phyloP scores from a whole-genome alignment of 352 stramenopile genomes.

The Blastocystis sp. region DNA sequence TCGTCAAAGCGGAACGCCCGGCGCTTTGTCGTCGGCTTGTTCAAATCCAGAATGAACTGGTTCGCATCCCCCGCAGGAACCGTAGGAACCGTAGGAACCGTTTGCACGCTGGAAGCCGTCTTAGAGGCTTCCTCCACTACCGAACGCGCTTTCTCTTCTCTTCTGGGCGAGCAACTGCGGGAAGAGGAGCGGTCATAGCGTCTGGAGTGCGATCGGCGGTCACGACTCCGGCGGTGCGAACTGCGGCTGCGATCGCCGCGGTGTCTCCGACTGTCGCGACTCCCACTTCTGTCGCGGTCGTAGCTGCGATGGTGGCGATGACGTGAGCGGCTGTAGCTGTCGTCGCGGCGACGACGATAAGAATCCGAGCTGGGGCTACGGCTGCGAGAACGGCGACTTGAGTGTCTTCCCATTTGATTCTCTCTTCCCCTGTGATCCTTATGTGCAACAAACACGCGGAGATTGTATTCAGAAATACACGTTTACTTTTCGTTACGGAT shows the following conservation, averaged over 20 bases:
- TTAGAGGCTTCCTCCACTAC: no score
- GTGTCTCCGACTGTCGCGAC: neutral
- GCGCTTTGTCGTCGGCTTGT: constrained; percentile 6
- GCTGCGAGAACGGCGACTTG: neutral
- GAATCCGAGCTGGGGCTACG: neutral
- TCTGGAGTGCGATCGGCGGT: neutral
- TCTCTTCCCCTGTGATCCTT: constrained; percentile 89
- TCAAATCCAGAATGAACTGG: constrained; percentile 5
- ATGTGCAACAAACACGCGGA: constrained; percentile 77
- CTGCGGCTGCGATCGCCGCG: neutral
- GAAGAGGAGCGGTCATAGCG: neutral
- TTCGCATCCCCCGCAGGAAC: neutral
- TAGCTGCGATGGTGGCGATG: neutral
- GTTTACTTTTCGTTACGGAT: constrained; percentile 71
- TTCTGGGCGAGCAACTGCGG: neutral
- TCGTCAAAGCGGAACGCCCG: constrained; percentile 43
- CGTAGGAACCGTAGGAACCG: neutral
- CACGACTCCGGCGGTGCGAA: neutral
- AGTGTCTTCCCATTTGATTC: constrained; percentile 21
- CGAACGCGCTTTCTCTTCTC: neutral
- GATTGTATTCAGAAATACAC: neutral
- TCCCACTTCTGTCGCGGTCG: neutral
- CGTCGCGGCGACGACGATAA: neutral
- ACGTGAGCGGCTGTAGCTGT: neutral
- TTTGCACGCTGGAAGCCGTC: no score